These are phyloP conservation scores for Dorcoceras hygrometricum DNA, from an alignment of 257 asterid genomes.

Conservation along the genomic window DNA sequence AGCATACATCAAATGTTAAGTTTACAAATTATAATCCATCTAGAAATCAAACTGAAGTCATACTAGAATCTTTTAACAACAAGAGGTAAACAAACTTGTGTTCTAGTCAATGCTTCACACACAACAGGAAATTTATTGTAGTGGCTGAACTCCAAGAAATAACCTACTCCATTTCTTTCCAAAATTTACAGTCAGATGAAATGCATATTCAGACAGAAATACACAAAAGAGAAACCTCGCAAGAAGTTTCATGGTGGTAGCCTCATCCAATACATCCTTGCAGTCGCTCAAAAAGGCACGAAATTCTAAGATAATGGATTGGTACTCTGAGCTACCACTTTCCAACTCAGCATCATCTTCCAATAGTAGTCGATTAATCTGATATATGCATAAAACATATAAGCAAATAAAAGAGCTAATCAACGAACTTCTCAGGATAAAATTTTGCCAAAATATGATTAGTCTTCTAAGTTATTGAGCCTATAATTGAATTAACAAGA, in stretches of 20 bases:
- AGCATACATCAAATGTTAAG: constrained; percentile 17
- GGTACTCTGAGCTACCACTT: constrained; percentile 57
- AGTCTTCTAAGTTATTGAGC: constrained; percentile 12
- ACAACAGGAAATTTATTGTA: constrained; percentile 5
- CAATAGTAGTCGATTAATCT: constrained; percentile 88
- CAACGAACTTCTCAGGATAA: constrained; percentile 8
- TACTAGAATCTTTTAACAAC: constrained; percentile 9
- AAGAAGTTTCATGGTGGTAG: constrained; percentile 88
- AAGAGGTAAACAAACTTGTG: constrained; percentile 1
- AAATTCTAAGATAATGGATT: constrained; percentile 69
- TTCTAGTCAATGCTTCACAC: constrained; percentile 21
- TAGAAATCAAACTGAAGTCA: not conserved
- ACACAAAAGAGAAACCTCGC: constrained; percentile 56
- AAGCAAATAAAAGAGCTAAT: constrained; percentile 7
- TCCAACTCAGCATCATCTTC: constrained; percentile 70
- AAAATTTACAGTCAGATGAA: constrained; percentile 15
- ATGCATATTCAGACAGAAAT: constrained; percentile 9
- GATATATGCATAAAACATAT: constrained; percentile 28
- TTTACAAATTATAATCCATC: constrained; percentile 14
- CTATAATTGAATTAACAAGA: constrained; percentile 22
- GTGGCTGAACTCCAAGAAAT: constrained; percentile 10
- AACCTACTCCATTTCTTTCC: not conserved
- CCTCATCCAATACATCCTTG: constrained; percentile 97
- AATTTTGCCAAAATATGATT: constrained; percentile 3
- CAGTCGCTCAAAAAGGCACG: constrained; percentile 90